Evolutionary conservation across 140 eudicot genomes (phyloP).

Genomic region (Stevia rebaudiana): DNA sequence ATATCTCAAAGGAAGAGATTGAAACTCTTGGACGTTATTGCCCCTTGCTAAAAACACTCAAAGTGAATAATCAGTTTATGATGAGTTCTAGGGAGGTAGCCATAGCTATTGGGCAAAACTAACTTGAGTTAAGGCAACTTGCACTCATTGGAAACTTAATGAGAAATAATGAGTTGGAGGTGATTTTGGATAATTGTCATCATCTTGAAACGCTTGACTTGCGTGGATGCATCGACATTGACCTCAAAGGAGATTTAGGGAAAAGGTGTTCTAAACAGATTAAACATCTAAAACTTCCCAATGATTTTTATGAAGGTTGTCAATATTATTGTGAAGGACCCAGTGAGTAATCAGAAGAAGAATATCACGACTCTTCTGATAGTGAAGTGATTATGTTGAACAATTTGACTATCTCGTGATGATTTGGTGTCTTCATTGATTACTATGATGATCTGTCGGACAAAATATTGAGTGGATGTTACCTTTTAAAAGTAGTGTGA

Average conservation of each 20-base stretch:
- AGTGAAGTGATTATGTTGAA: no score
- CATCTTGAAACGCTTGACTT: neutral
- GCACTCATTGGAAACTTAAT: neutral
- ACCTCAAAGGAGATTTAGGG: neutral
- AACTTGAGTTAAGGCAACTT: neutral
- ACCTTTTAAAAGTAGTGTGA: no score
- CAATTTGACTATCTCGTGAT: no score
- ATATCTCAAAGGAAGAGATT: neutral
- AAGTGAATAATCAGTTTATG: neutral
- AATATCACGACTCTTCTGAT: no score
- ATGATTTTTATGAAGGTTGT: neutral
- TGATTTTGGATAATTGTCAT: neutral
- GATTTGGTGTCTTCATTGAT: no score
- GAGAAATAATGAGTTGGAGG: neutral
- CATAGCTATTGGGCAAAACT: conserved; percentile 1
- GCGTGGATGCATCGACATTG: neutral
- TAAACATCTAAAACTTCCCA: neutral
- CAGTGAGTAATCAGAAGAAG: neutral
- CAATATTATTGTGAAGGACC: neutral
- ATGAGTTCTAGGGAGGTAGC: neutral
- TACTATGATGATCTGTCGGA: no score
- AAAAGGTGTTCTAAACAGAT: neutral
- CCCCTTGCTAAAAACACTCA: conserved; percentile 2
- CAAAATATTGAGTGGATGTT: no score
- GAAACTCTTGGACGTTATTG: neutral